A percentile compares a stretch with the other conserved stretches of the same genome.
Conservation (phyloP, 371 early-diverging fungal species). For the Lichtheimia corymbifera region DNA sequence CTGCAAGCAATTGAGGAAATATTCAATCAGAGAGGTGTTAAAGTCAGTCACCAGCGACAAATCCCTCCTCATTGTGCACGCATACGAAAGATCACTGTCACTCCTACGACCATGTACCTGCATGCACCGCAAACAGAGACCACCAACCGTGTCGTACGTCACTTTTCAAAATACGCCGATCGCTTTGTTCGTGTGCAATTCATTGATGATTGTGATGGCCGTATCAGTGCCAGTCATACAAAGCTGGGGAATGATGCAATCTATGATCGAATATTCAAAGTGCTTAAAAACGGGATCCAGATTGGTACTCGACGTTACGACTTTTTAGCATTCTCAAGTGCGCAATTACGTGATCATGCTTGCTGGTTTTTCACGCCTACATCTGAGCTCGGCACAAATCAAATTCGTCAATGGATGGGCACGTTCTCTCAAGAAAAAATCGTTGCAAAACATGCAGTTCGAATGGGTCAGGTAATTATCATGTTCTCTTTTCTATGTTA, state of each 20-base stretch:
- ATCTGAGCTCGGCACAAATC: constrained; percentile 39
- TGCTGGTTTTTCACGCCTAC: constrained; percentile 74
- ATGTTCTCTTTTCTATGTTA: background rate
- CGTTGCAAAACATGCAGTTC: constrained; percentile 72
- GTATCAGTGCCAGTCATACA: constrained; percentile 33
- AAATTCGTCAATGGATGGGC: constrained; percentile 75
- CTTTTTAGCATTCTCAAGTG: constrained; percentile 73
- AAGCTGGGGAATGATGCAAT: constrained; percentile 32
- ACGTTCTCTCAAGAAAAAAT: constrained; percentile 67
- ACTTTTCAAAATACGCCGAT: constrained; percentile 48
- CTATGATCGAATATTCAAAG: constrained; percentile 51
- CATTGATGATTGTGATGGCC: constrained; percentile 60
- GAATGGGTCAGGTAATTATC: constrained; percentile 67
- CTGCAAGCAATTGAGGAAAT: constrained; percentile 13
- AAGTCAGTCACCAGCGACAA: constrained; percentile 17
- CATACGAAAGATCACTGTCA: constrained; percentile 64
- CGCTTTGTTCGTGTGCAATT: constrained; percentile 72
- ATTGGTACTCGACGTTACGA: constrained; percentile 63
- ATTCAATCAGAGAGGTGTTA: constrained; percentile 21
- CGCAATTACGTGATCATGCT: constrained; percentile 68
- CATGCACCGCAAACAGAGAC: constrained; percentile 59
- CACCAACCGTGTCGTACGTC: constrained; percentile 68
- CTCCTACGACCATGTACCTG: constrained; percentile 60
- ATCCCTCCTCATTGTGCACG: constrained; percentile 54
- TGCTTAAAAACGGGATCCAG: constrained; percentile 56